Evolutionary conservation across 2,329 filamentous ascomycete species (phyloP), one percentile per base, ranked within the genome.

Genomic region (Colletotrichum nymphaeae): DNA sequence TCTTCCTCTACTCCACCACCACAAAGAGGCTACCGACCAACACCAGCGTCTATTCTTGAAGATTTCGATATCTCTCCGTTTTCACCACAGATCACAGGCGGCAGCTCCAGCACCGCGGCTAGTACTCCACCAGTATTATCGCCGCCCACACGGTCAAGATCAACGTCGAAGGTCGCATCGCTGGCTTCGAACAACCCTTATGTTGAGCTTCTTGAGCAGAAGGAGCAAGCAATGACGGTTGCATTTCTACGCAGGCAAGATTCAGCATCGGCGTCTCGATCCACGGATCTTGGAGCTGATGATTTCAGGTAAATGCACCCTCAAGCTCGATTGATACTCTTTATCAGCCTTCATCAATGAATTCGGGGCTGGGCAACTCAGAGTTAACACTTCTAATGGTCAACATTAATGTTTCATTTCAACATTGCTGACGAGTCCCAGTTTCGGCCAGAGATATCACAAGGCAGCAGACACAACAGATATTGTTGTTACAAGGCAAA

Each of bases 361-460:
- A 16, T 4, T 42, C 11, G 11, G 11, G 11, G 12, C 1, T 35
- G 32, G 11, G 32, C 32, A 35, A 35, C 11, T 35, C 11, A 35
- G 11, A 22, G 16, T n/a, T 22, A 30, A 9, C 57, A 59, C 19
- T 56, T 30, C 52, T 35, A 8, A 1, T 30, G 24, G 12, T 4
- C 14, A 19, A n/a, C 1, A 8, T 4, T 5, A 4, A 60, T 67
- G 22, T 60, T 55, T 16, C 35, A 76, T 75, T 19, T 46, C 19
- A 12, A 2, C 24, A 5, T n/a, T 22, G 42, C 59, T 74, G 5
- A 74, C 32, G 6, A 5, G 6, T 6, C 14, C 1, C 42, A 79
- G 78, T 7, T 84, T 83, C 72, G 82, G 82, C 1, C 81, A 83
- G 63, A 78, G 80, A 62, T 83, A 84, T 62, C 78, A 81, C 14